Evolutionary conservation across 2,329 filamentous ascomycete genomes (phyloP), one percentile per base, ranked within the genome.

Genomic region (Diplocarpon rosae): DNA sequence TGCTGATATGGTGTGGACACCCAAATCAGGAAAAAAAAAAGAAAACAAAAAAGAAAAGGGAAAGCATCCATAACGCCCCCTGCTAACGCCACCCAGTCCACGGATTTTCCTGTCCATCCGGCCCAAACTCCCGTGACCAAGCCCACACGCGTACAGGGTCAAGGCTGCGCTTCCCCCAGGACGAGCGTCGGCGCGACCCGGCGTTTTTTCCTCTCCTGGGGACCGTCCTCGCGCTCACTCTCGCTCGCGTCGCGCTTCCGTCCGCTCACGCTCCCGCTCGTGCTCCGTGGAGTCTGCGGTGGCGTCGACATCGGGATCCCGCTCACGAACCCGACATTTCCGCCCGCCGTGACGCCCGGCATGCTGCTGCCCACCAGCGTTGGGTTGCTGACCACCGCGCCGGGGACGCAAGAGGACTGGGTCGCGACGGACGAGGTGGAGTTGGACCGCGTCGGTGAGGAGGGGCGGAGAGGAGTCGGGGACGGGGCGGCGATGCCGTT

Each of bases 381-480:
- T 1, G 87, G 85, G 43, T 89, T 89, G 59, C 80, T 89, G 39
- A 85, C 69, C 27, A 86, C 70, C 10, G 62, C 63, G 14, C 60
- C 61, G 1, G 59, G 52, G 9, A 63, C 63, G 48, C 71, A 68
- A 5, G 70, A 70, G 5, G 65, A 65, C 51, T 80, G 78, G 0
- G 85, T 89, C 4, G 82, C 76, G 37, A 90, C 72, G 10, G 86
- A 93, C 0, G 85, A 89, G 0, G 83, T 75, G 5, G 87, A 93
- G 59, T 87, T 93, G n/a, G 86, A 90, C 49, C 88, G 73, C 1
- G 87, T 76, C 10, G 87, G 88, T 15, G 85, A 92, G 2, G 81
- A 76, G 3, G 87, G 85, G 17, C 83, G 77, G 36, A 60, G 53
- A 12, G 43, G 51, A 5, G 66, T 53, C 11, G 74, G 68, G 28